These are phyloP conservation scores for peach (Prunus persica) DNA, from an alignment of 306 rosid species.

Conservation along the genomic window Prunus_persica_NCBIv2 NC_034016.1:21949001-21949500, in stretches of 20 bases:
- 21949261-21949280: constrained; percentile 19
- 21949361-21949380: constrained; percentile 85
- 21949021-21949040: constrained; percentile 67
- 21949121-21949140: constrained; percentile 62
- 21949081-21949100: constrained; percentile 76
- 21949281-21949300: constrained; percentile 74
- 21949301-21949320: constrained; percentile 94
- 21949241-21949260: constrained; percentile 13
- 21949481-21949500: constrained; percentile 30
- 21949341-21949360: constrained; percentile 69
- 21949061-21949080: constrained; percentile 69
- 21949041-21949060: constrained; percentile 66
- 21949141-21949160: constrained; percentile 28
- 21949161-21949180: background rate
- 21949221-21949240: background rate
- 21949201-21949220: background rate
- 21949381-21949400: constrained; percentile 59
- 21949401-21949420: constrained; percentile 34
- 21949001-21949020: constrained; percentile 97
- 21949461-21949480: constrained; percentile 61
- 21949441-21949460: constrained; percentile 31
- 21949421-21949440: constrained; percentile 33
- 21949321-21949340: constrained; percentile 84
- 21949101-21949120: constrained; percentile 93
- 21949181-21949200: background rate